A percentile compares a stretch with the other conserved stretches of the same genome.
phyloP scores from a whole-genome alignment of 768 basidiomycete genomes.

The Pilatotrama ljubarskyi region DNA sequence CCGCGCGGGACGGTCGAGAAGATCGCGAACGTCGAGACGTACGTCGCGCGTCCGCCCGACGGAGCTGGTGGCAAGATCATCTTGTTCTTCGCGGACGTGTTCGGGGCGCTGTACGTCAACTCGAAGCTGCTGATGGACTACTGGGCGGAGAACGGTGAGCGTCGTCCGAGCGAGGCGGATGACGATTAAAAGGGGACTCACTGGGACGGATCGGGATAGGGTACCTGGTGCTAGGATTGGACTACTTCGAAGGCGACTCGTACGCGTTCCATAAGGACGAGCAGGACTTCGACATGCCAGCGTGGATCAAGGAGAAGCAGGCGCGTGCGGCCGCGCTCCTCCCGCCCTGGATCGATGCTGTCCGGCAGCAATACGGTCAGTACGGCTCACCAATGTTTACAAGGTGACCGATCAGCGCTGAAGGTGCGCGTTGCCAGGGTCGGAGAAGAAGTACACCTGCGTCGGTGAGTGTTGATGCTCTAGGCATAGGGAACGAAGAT shows the following conservation, averaged over 20 bases:
- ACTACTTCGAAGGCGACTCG: constrained; percentile 65
- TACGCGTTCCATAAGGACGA: constrained; percentile 42
- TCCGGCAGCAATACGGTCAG: constrained; percentile 51
- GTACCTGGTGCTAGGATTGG: constrained; percentile 57
- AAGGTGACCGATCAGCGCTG: constrained; percentile 15
- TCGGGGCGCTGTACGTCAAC: constrained; percentile 59
- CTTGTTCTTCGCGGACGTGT: constrained; percentile 62
- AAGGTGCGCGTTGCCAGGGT: constrained; percentile 22
- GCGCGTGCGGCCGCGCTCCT: constrained; percentile 40
- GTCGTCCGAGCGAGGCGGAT: too few relatives aligned
- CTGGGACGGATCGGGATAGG: constrained; percentile 37
- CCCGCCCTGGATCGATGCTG: constrained; percentile 54
- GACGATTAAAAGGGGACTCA: too few relatives aligned
- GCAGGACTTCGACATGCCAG: constrained; percentile 35
- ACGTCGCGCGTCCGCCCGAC: constrained; percentile 49
- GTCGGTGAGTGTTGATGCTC: constrained; percentile 12
- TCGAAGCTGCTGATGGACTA: constrained; percentile 63
- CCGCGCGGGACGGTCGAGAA: constrained; percentile 43
- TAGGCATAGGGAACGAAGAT: too few relatives aligned
- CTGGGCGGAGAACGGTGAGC: constrained; percentile 56
- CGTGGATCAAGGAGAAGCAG: constrained; percentile 43
- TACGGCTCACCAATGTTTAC: too few relatives aligned
- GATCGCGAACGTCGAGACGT: constrained; percentile 50
- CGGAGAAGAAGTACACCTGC: constrained; percentile 19
- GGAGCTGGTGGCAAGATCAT: constrained; percentile 39